Evolutionary conservation across 345 rosid species (phyloP).

Genomic region (Sonneratia alba): DNA sequence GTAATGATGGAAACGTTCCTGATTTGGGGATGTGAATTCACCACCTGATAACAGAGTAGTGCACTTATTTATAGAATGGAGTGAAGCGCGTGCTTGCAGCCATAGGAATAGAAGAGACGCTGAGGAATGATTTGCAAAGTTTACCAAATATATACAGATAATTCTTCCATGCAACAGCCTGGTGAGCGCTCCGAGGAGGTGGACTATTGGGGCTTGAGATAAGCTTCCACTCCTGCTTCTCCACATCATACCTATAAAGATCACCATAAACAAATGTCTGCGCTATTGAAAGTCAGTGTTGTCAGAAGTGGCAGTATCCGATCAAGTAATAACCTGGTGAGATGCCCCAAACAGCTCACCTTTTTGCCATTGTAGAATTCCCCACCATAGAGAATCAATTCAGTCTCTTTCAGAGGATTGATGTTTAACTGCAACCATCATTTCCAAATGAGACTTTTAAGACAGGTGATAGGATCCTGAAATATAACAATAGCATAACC

Average conservation of each 20-base stretch:
- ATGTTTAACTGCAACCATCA: conserved; percentile 43
- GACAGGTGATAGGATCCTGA: not conserved
- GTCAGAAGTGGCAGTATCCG: not conserved
- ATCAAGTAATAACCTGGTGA: not conserved
- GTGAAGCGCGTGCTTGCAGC: not conserved
- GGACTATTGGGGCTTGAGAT: conserved; percentile 94
- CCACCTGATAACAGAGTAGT: conserved; percentile 43
- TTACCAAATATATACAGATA: conserved; percentile 86
- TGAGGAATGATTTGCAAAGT: conserved; percentile 3
- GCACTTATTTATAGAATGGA: not conserved
- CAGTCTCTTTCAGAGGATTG: conserved; percentile 83
- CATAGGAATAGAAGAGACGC: not conserved
- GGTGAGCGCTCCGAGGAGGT: conserved; percentile 97
- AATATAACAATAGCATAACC: not conserved
- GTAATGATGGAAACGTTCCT: conserved; percentile 94
- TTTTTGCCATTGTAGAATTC: conserved; percentile 91
- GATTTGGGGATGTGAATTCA: conserved; percentile 93
- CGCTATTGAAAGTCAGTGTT: conserved; percentile 15
- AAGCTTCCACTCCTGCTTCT: conserved; percentile 82
- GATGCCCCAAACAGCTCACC: conserved; percentile 26
- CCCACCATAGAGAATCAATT: conserved; percentile 75
- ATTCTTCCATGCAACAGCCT: conserved; percentile 95
- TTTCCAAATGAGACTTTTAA: not conserved
- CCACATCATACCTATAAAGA: conserved; percentile 79
- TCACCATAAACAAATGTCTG: conserved; percentile 91